These are phyloP conservation scores for Kwoniella dendrophila DNA, from an alignment of 768 basidiomycete genomes.

Conservation along the genomic window DNA sequence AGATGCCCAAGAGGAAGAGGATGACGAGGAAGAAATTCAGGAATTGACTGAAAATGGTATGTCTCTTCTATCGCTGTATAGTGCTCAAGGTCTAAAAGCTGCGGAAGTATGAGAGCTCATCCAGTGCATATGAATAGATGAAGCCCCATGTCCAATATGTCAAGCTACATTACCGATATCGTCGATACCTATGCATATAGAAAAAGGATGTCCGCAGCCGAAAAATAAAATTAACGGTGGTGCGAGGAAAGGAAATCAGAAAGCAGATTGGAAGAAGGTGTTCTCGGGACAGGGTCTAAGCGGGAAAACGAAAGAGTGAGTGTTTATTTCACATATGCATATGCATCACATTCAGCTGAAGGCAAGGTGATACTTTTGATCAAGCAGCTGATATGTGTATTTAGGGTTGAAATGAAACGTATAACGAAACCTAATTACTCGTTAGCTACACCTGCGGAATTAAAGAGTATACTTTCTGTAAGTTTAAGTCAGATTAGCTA, in stretches of 20 bases:
- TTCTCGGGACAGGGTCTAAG: slow-evolving; percentile 39
- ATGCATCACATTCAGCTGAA: background rate
- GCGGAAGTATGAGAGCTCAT: too few relatives aligned
- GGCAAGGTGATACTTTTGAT: background rate
- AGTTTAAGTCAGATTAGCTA: slow-evolving; percentile 13
- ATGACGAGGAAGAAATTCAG: slow-evolving; percentile 18
- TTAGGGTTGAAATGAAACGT: slow-evolving; percentile 41
- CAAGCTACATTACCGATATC: slow-evolving; percentile 59
- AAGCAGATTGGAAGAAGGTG: slow-evolving; percentile 51
- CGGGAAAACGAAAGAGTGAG: background rate
- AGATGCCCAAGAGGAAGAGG: background rate
- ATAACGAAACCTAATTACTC: slow-evolving; percentile 52
- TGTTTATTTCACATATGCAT: background rate
- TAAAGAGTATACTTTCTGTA: slow-evolving; percentile 31
- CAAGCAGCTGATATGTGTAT: background rate
- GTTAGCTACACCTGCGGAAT: slow-evolving; percentile 44
- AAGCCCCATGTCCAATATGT: slow-evolving; percentile 69
- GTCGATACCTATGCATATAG: slow-evolving; percentile 69
- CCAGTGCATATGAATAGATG: slow-evolving; percentile 24
- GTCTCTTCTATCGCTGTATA: too few relatives aligned
- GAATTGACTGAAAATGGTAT: slow-evolving; percentile 42
- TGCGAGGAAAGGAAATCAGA: slow-evolving; percentile 34
- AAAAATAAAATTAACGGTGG: slow-evolving; percentile 23
- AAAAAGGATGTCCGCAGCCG: slow-evolving; percentile 61
- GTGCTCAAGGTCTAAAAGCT: too few relatives aligned